These are phyloP conservation scores for Lophium mytilinum DNA, from an alignment of 495 filamentous ascomycete genomes.

Conservation along the genomic window DNA sequence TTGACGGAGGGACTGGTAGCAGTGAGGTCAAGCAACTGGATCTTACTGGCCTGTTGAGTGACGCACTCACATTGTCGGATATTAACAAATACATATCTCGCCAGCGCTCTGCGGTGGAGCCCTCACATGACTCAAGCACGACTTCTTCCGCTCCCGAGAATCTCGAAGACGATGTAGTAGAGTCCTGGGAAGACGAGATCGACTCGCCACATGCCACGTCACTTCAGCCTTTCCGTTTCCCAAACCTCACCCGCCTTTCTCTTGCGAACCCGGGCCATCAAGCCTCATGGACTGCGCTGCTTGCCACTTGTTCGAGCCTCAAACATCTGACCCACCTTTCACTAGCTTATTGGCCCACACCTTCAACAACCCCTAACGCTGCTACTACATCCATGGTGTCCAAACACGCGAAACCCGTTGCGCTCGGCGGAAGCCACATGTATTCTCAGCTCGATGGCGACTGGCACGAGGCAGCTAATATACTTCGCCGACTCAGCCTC, in stretches of 20 bases:
- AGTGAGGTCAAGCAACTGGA: slow-evolving; percentile 55
- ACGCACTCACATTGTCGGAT: slow-evolving; percentile 50
- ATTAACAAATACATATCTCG: slow-evolving; percentile 46
- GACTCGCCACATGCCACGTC: background rate
- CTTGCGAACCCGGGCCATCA: slow-evolving; percentile 39
- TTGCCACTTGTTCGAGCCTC: slow-evolving; percentile 52
- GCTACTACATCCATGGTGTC: slow-evolving; percentile 44
- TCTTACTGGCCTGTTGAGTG: slow-evolving; percentile 52
- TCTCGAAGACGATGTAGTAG: slow-evolving; percentile 4
- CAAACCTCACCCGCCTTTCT: slow-evolving; percentile 45
- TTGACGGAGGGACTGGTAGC: slow-evolving; percentile 35
- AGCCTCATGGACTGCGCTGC: slow-evolving; percentile 60
- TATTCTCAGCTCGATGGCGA: slow-evolving; percentile 61
- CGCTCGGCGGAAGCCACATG: slow-evolving; percentile 54
- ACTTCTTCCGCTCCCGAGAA: background rate
- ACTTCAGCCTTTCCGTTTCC: slow-evolving; percentile 31
- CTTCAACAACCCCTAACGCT: slow-evolving; percentile 59
- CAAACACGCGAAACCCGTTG: slow-evolving; percentile 39
- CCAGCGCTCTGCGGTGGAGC: background rate
- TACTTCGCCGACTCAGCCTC: slow-evolving; percentile 61
- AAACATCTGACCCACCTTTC: slow-evolving; percentile 67
- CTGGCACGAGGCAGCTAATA: slow-evolving; percentile 58
- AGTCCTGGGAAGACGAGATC: slow-evolving; percentile 28
- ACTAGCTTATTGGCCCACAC: slow-evolving; percentile 73
- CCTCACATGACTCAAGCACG: background rate